A percentile compares a stretch with the other conserved stretches of the same genome.
Evolutionary conservation across 2,329 filamentous ascomycete genomes (phyloP).

Genomic region (Diplodia intermedia): DNA sequence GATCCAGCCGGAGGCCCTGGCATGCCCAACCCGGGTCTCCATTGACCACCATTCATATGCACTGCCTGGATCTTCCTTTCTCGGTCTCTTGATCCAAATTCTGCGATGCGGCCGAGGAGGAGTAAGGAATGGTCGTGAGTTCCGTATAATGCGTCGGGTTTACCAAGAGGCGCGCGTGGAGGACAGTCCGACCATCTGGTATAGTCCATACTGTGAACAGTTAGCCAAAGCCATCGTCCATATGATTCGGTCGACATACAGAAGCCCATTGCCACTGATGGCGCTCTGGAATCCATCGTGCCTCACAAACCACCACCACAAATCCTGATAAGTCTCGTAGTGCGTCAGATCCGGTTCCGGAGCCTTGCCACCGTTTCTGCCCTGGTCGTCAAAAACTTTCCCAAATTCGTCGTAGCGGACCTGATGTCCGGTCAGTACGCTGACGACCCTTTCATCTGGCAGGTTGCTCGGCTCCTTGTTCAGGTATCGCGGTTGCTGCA

Average conservation of each 20-base stretch:
- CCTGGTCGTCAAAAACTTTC: conserved; percentile 52
- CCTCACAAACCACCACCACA: conserved; percentile 96
- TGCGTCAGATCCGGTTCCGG: conserved; percentile 70
- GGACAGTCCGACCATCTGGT: conserved; percentile 84
- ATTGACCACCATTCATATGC: conserved; percentile 63
- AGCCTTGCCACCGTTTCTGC: conserved; percentile 39
- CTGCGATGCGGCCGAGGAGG: conserved; percentile 77
- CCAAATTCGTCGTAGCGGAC: conserved; percentile 66
- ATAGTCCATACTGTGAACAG: conserved; percentile 71
- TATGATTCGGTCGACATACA: conserved; percentile 65
- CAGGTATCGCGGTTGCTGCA: conserved; percentile 46
- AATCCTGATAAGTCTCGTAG: conserved; percentile 81
- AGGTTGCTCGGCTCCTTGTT: conserved; percentile 24
- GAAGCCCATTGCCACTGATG: conserved; percentile 80
- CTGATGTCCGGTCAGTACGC: conserved; percentile 63
- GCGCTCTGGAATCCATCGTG: conserved; percentile 93
- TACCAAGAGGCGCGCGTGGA: conserved; percentile 80
- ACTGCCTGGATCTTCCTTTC: conserved; percentile 76
- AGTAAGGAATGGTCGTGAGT: conserved; percentile 88
- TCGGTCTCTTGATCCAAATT: conserved; percentile 79
- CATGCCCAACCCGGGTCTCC: conserved; percentile 62
- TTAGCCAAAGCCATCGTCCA: neutral
- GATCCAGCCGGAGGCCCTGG: conserved; percentile 43
- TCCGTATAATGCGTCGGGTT: conserved; percentile 80
- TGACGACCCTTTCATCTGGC: conserved; percentile 60